Percentiles rank a stretch among this genome's conserved stretches.
Conservation (phyloP, 176 grass and related monocot genomes). For the Oryza glaberrima region DNA sequence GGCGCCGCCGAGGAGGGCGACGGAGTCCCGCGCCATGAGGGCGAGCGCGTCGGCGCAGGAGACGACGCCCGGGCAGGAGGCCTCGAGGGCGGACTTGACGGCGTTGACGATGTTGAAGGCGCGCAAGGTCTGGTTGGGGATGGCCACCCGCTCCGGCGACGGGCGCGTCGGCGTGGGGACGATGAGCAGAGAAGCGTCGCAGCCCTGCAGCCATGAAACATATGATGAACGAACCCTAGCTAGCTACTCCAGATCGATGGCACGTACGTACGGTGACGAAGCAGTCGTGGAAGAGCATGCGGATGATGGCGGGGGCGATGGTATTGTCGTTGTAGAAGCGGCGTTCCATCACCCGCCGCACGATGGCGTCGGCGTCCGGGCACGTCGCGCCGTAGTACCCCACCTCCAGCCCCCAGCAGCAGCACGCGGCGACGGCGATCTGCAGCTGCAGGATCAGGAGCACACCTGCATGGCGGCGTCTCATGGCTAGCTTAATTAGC, state of each 20-base stretch:
- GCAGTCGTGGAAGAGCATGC: conserved; percentile 54
- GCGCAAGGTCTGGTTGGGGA: conserved; percentile 51
- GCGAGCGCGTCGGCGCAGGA: conserved; percentile 63
- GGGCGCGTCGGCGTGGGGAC: neutral
- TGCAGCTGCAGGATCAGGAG: neutral
- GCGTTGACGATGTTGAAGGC: conserved; percentile 47
- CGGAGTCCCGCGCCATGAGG: conserved; percentile 56
- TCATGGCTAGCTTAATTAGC: too few species aligned
- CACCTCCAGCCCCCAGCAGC: conserved; percentile 19
- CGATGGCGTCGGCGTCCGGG: conserved; percentile 45
- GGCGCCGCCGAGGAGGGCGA: conserved; percentile 43
- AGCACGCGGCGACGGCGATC: neutral
- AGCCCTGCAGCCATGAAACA: conserved; percentile 4
- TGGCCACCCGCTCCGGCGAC: conserved; percentile 37
- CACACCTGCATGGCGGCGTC: too few species aligned
- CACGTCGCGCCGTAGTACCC: conserved; percentile 56
- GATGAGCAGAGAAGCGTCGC: conserved; percentile 65
- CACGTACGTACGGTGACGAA: conserved; percentile 24
- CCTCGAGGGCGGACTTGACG: conserved; percentile 43
- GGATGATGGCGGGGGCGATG: conserved; percentile 35
- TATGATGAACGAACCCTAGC: too few species aligned
- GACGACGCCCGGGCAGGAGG: conserved; percentile 44
- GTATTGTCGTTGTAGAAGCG: conserved; percentile 37
- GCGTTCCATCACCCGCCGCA: conserved; percentile 24
- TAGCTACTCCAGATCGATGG: too few species aligned